phyloP scores from a whole-genome alignment of 176 grass and related monocot species.

The Eleusine indica region DNA sequence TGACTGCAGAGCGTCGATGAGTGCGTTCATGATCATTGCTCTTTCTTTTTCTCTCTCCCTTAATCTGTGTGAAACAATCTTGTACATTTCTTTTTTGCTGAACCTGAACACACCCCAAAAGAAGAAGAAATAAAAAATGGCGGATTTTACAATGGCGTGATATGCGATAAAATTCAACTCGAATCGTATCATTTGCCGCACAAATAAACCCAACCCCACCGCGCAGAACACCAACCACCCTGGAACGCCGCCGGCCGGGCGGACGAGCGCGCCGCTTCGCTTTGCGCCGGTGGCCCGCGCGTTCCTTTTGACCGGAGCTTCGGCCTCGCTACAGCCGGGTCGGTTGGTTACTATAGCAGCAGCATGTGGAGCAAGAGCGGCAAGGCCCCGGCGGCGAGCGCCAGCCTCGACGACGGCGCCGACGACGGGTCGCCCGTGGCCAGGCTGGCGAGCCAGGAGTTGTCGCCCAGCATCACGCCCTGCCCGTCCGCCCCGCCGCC shows the following conservation, averaged over 20 bases:
- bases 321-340: neutral
- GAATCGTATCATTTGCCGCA: constrained; percentile 29
- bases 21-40: constrained; percentile 37
- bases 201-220: constrained; percentile 23
- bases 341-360: constrained; percentile 54
- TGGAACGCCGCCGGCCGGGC: neutral
- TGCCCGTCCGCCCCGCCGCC: constrained; percentile 25
- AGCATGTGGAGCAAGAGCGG: constrained; percentile 35
- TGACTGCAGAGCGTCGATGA: neutral
- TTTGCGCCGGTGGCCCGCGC: constrained; percentile 32
- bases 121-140: constrained; percentile 10
- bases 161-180: constrained; percentile 31
- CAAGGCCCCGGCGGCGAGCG: neutral
- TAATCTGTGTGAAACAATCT: constrained; percentile 46
- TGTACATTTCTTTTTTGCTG: constrained; percentile 41
- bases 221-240: constrained; percentile 15
- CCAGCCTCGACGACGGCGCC: neutral
- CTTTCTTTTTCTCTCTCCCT: neutral
- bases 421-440: constrained; percentile 61
- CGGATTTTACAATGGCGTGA: constrained; percentile 60
- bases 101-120: constrained; percentile 42
- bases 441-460: constrained; percentile 78
- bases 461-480: constrained; percentile 69
- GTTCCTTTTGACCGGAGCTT: constrained; percentile 23
- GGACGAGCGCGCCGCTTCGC: constrained; percentile 7